These are phyloP conservation scores for Pinus tabuliformis DNA, from an alignment of 75 land plant species.

Conservation along the genomic window DNA sequence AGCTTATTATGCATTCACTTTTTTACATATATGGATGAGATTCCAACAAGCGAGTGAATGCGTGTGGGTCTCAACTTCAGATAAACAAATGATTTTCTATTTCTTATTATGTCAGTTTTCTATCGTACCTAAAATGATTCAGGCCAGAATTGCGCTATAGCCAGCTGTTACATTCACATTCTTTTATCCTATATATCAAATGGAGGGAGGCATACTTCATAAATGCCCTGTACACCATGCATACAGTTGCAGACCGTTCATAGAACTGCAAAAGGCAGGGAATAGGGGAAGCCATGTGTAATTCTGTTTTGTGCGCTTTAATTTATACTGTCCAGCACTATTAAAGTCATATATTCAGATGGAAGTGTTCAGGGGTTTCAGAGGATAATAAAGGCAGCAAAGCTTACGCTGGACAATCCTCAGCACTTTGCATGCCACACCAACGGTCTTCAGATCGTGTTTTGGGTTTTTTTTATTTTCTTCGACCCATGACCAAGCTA, in stretches of 20 bases:
- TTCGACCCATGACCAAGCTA: no score
- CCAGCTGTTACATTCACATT: neutral
- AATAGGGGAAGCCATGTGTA: slow-evolving; percentile 30
- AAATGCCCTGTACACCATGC: neutral
- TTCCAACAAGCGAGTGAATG: no score
- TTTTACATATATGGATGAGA: no score
- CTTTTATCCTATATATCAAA: neutral
- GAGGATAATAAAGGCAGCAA: neutral
- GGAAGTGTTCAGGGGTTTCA: slow-evolving; percentile 31
- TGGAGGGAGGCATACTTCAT: neutral
- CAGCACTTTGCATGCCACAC: no score
- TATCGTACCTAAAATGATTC: neutral
- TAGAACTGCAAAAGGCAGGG: neutral
- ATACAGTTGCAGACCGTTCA: neutral
- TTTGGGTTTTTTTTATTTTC: no score
- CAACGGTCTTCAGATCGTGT: no score
- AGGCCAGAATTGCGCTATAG: neutral
- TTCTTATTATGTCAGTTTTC: no score
- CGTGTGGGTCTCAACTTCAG: no score
- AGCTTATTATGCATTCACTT: no score
- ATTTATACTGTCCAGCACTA: neutral
- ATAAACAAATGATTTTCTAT: no score
- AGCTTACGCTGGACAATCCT: no score
- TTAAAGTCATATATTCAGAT: slow-evolving; percentile 36
- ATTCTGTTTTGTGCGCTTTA: slow-evolving; percentile 23